These are phyloP conservation scores for Pyricularia sp. DNA, from an alignment of 2,329 filamentous ascomycete genomes.

Conservation along the genomic window DNA sequence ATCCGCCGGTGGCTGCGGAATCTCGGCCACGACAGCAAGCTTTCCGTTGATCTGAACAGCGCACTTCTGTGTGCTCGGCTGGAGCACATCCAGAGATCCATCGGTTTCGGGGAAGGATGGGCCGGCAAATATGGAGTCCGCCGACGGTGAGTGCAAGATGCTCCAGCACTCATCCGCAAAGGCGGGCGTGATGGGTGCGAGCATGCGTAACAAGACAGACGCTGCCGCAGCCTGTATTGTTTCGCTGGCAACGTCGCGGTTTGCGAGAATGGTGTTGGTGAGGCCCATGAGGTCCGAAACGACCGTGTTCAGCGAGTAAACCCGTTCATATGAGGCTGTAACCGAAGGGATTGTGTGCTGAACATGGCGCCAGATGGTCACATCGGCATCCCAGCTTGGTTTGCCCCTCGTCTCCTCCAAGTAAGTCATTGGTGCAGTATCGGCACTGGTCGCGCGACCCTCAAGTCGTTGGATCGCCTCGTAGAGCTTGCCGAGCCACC, in stretches of 20 bases:
- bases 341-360: constrained; percentile 57
- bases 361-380: constrained; percentile 47
- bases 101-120: constrained; percentile 48
- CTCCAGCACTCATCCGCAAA: constrained; percentile 74
- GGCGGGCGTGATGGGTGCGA: constrained; percentile 69
- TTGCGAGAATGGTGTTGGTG: constrained; percentile 52
- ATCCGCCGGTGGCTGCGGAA: constrained; percentile 36
- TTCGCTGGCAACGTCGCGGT: constrained; percentile 23
- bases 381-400: constrained; percentile 25
- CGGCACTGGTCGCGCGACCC: not conserved
- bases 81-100: constrained; percentile 30
- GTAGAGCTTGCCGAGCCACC: constrained; percentile 62
- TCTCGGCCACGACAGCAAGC: constrained; percentile 52
- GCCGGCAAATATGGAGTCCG: constrained; percentile 6
- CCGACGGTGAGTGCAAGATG: constrained; percentile 29
- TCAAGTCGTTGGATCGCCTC: constrained; percentile 21
- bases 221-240: constrained; percentile 35
- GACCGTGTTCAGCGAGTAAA: constrained; percentile 70
- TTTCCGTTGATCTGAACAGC: constrained; percentile 76
- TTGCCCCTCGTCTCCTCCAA: constrained; percentile 14
- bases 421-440: constrained; percentile 17
- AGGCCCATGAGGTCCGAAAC: constrained; percentile 73
- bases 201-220: constrained; percentile 51
- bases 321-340: constrained; percentile 53
- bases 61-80: constrained; percentile 37